Conservation (phyloP, 352 stramenopile species). For the Globisporangium yorkense region DNA sequence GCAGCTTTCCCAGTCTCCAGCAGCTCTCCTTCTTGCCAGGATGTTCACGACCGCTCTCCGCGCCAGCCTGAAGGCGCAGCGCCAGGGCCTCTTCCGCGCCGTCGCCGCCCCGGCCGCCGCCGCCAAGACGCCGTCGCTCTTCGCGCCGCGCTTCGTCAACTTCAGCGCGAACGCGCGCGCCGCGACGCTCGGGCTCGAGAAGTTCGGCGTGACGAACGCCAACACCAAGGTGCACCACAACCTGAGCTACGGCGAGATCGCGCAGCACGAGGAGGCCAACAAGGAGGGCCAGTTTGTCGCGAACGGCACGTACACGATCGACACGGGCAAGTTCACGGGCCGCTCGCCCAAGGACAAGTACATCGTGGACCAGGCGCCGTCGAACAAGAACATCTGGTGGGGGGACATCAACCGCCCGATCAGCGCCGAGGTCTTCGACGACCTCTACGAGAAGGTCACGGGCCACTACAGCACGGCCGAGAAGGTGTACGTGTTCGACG, state of each 20-base stretch:
- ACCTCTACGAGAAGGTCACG: slow-evolving; percentile 93
- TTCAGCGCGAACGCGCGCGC: slow-evolving; percentile 45
- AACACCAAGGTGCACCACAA: slow-evolving; percentile 93
- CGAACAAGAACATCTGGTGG: slow-evolving; percentile 96
- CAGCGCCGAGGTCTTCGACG: slow-evolving; percentile 92
- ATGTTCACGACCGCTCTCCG: slow-evolving; percentile 64
- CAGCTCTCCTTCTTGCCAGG: not conserved
- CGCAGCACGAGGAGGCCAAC: slow-evolving; percentile 93
- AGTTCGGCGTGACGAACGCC: slow-evolving; percentile 89
- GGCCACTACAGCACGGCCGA: slow-evolving; percentile 91
- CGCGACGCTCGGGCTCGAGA: slow-evolving; percentile 63
- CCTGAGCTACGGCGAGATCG: slow-evolving; percentile 94
- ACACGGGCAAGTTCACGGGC: slow-evolving; percentile 98
- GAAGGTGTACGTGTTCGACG: slow-evolving; percentile 96
- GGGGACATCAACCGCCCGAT: slow-evolving; percentile 95
- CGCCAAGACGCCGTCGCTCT: slow-evolving; percentile 7
- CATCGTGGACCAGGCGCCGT: slow-evolving; percentile 92
- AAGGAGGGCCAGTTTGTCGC: slow-evolving; percentile 89
- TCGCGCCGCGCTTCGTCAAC: slow-evolving; percentile 19
- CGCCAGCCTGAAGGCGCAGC: slow-evolving; percentile 51
- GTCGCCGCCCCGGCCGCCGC: slow-evolving; percentile 9
- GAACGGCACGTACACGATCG: slow-evolving; percentile 94
- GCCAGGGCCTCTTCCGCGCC: slow-evolving; percentile 32
- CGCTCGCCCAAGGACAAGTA: slow-evolving; percentile 98
- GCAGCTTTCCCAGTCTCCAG: not conserved